Conservation (phyloP, 176 grass and related monocot genomes). For the Puccinellia tenuiflora region DNA sequence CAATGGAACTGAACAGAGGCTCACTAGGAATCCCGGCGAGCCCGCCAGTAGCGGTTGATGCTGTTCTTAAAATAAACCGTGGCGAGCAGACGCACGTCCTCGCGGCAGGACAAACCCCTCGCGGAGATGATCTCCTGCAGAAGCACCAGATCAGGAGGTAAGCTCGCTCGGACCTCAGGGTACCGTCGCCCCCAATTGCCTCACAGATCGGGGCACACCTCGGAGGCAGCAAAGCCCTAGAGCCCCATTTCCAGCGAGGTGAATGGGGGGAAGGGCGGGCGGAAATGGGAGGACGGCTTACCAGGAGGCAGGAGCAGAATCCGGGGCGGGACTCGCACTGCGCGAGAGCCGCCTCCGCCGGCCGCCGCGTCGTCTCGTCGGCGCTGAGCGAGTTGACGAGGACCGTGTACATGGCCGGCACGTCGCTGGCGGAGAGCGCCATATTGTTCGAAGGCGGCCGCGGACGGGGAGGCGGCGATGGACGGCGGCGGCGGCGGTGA, state of each 20-base stretch:
- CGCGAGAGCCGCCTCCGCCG: slow-evolving; percentile 66
- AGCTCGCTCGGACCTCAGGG: neutral
- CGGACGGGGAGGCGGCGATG: neutral
- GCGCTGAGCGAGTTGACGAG: slow-evolving; percentile 81
- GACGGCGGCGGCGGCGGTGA: slow-evolving; percentile 10
- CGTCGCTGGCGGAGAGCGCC: slow-evolving; percentile 80
- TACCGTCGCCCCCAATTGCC: neutral
- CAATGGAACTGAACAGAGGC: neutral
- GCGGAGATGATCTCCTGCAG: slow-evolving; percentile 86
- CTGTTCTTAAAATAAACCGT: slow-evolving; percentile 99
- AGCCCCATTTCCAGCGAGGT: neutral
- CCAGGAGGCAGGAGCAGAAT: slow-evolving; percentile 98
- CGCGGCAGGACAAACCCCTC: slow-evolving; percentile 63
- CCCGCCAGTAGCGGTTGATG: slow-evolving; percentile 90
- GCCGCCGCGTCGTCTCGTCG: slow-evolving; percentile 66
- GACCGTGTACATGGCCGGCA: slow-evolving; percentile 79
- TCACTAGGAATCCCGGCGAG: slow-evolving; percentile 75
- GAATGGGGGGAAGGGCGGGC: neutral
- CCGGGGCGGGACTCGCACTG: slow-evolving; percentile 84
- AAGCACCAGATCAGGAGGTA: slow-evolving; percentile 11
- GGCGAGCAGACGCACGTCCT: slow-evolving; percentile 84
- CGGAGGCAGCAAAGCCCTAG: slow-evolving; percentile 25
- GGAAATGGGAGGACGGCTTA: slow-evolving; percentile 28
- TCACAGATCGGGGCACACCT: neutral
- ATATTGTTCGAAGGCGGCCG: neutral